Percentiles rank a stretch among this genome's conserved stretches.
Evolutionary conservation across 192 early-diverging fungal species (phyloP).

Genomic region (Mortierella alpina): DNA sequence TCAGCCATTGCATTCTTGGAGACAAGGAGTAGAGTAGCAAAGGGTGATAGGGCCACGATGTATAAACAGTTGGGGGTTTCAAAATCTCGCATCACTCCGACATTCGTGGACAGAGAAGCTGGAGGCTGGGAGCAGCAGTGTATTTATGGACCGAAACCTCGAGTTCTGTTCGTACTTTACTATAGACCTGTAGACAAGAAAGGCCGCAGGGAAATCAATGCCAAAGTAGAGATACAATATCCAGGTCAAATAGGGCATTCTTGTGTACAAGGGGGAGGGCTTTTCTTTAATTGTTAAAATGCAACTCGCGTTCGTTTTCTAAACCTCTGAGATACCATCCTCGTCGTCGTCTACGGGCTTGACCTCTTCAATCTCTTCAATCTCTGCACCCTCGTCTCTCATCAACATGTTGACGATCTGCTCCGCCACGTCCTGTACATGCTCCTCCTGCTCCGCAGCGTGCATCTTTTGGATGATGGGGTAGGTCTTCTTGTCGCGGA

Average conservation of each 20-base stretch:
- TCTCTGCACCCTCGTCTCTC: conserved; percentile 74
- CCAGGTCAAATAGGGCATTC: not conserved
- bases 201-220: no score
- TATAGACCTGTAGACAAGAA: no score
- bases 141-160: no score
- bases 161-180: no score
- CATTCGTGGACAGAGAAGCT: no score
- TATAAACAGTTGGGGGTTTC: no score
- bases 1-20: conserved; percentile 48
- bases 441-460: conserved; percentile 76
- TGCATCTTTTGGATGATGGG: conserved; percentile 88
- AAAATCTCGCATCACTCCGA: no score
- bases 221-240: no score
- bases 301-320: not conserved
- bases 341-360: conserved; percentile 37
- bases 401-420: conserved; percentile 87
- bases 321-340: conserved; percentile 39
- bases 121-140: no score
- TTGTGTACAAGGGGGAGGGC: not conserved
- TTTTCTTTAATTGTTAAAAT: not conserved
- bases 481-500: conserved; percentile 88
- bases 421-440: conserved; percentile 77
- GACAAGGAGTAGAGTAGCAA: conserved; percentile 26
- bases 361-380: conserved; percentile 47
- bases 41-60: not conserved